Base-by-base conservation (phyloP, 306 rosid genomes). In the Cicer pinnatifidum region DNA sequence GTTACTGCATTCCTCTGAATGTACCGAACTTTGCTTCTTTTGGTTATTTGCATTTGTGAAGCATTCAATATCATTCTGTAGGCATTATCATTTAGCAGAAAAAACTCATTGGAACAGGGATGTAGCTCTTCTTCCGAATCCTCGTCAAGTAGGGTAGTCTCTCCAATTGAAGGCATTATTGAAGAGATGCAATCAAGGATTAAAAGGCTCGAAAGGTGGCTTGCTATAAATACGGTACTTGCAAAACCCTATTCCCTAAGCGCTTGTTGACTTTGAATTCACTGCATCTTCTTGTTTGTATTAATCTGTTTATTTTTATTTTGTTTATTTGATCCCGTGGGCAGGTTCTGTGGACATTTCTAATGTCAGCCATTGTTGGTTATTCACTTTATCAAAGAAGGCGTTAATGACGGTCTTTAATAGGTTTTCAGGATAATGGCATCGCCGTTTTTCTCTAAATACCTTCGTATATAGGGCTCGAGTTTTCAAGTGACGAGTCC, bases 181-280 rank as follows among this genome's bases (percentile, higher is more conserved):
- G 97, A 90, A 78, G 99, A 91, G 79, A 91, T 95, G 97, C 99
- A 91, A 72, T 88, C 88, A n/a, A 90, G 88, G 87, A 95, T 95
- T 58, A 85, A 67, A 88, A 91, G 93, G 85, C 97, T 95, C 41
- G 99, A 95, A 79, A 84, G 89, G 59, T 95, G 99, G 97, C 97
- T 90, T 61, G 84, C 96, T 46, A 90, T 95, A 79, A 95, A 95
- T 75, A 95, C 97, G 66, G 99, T 95, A 88, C 62, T 58, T 9
- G 56, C 51, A 47, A 57, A 50, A 44, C 78, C 9, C 45, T 48
- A 56, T 28, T 35, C 44, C 71, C 10, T 1, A 74, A 73, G 33
- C 48, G 62, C 28, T 50, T 67, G 16, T 51, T 39, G 63, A 56
- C 38, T 63, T 46, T 13, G 35, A 67, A 57, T 72, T 54, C 64